Percentiles rank a stretch among this genome's conserved stretches.
Evolutionary conservation across 495 filamentous ascomycete genomes (phyloP).

Genomic region (Peziza echinospora): DNA sequence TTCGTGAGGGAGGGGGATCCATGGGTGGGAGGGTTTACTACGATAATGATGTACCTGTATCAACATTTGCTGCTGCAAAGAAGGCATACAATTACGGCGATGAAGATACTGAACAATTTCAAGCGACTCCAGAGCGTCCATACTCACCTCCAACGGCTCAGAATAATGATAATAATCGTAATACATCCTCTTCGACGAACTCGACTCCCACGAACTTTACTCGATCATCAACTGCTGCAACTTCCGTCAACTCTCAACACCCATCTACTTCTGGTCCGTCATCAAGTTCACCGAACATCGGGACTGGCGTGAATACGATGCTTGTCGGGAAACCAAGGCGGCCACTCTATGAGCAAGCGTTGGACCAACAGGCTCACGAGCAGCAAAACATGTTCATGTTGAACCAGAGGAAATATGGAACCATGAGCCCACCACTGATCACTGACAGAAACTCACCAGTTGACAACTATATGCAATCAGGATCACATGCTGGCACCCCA

Average conservation of each 20-base stretch:
- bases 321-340: conserved; percentile 44
- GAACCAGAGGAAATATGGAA: not conserved
- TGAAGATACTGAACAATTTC: conserved; percentile 14
- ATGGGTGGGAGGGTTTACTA: conserved; percentile 56
- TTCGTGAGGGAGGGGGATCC: conserved; percentile 23
- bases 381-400: conserved; percentile 31
- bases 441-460: not conserved
- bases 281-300: conserved; percentile 12
- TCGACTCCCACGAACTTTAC: conserved; percentile 47
- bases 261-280: conserved; percentile 21
- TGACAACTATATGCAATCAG: not conserved
- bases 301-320: conserved; percentile 25
- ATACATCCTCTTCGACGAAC: conserved; percentile 70
- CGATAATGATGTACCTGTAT: conserved; percentile 63
- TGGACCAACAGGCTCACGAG: conserved; percentile 59
- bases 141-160: conserved; percentile 18
- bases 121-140: not conserved
- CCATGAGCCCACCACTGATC: not conserved
- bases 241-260: conserved; percentile 37
- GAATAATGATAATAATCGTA: conserved; percentile 42
- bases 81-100: conserved; percentile 24
- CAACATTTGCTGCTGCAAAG: conserved; percentile 48
- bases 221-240: conserved; percentile 72
- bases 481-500: not conserved
- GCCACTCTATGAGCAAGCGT: conserved; percentile 58